These are phyloP conservation scores for Leucocoprinus leucothites DNA, from an alignment of 768 basidiomycete species.

Conservation along the genomic window DNA sequence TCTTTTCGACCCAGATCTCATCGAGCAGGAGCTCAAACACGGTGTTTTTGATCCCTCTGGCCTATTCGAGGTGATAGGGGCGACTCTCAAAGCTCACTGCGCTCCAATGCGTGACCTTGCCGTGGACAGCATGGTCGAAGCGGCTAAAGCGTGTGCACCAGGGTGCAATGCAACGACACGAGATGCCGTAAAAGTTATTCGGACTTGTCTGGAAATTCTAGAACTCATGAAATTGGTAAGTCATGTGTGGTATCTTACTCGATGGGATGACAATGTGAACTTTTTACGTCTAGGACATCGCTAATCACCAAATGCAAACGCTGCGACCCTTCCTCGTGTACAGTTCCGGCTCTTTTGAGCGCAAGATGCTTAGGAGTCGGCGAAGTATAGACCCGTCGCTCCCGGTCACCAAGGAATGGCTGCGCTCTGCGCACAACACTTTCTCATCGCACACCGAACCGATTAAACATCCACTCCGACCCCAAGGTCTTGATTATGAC, in stretches of 20 bases:
- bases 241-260: slow-evolving; percentile 19
- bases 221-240: slow-evolving; percentile 94
- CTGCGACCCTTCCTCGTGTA: slow-evolving; percentile 88
- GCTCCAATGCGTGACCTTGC: slow-evolving; percentile 89
- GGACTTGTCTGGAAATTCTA: slow-evolving; percentile 84
- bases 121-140: slow-evolving; percentile 79
- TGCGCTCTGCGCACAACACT: slow-evolving; percentile 48
- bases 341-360: slow-evolving; percentile 76
- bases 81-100: slow-evolving; percentile 84
- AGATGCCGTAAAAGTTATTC: slow-evolving; percentile 70
- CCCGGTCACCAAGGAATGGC: slow-evolving; percentile 62
- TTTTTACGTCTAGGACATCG: slow-evolving; percentile 73
- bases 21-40: slow-evolving; percentile 78
- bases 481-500: slow-evolving; percentile 40
- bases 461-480: slow-evolving; percentile 42
- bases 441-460: slow-evolving; percentile 35
- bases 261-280: slow-evolving; percentile 12
- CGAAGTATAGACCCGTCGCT: slow-evolving; percentile 44
- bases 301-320: slow-evolving; percentile 91
- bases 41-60: slow-evolving; percentile 76
- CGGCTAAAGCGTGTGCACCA: slow-evolving; percentile 57
- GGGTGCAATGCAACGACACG: slow-evolving; percentile 52
- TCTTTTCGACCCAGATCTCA: slow-evolving; percentile 78
- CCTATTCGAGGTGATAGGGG: slow-evolving; percentile 75
- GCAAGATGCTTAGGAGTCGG: slow-evolving; percentile 68